These are phyloP conservation scores for Antitrichia curtipendula DNA, from an alignment of 225 moss, liverwort and hornwort species.

Conservation along the genomic window DNA sequence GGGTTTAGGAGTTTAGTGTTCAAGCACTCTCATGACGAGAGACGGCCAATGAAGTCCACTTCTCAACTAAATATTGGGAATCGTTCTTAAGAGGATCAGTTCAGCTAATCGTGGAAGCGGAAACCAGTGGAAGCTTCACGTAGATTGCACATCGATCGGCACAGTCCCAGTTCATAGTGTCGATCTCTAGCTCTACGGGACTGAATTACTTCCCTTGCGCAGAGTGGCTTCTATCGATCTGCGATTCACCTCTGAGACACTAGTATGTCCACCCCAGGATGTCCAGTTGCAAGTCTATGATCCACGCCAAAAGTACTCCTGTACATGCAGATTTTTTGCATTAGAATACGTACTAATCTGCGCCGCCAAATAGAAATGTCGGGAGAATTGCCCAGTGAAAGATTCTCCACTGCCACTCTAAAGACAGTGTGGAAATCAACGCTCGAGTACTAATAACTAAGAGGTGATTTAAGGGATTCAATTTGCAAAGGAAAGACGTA, in stretches of 20 bases:
- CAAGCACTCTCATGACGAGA: not conserved
- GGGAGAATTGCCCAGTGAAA: no score
- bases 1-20: not conserved
- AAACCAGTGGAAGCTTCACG: no score
- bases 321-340: not conserved
- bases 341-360: no score
- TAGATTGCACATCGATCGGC: not conserved
- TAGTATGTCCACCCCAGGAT: not conserved
- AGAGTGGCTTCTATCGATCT: not conserved
- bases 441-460: not conserved
- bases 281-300: not conserved
- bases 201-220: not conserved
- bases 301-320: not conserved
- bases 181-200: not conserved
- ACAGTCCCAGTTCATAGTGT: not conserved
- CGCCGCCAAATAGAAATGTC: no score
- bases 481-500: not conserved
- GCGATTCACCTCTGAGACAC: not conserved
- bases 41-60: not conserved
- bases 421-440: not conserved
- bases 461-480: not conserved
- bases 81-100: not conserved
- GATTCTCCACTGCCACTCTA: not conserved
- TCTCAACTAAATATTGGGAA: not conserved
- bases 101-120: not conserved